Percentiles rank a stretch among this genome's conserved stretches.
These are phyloP conservation scores for Rosa rugosa DNA, from an alignment of 306 rosid species.

Conservation along the genomic window DNA sequence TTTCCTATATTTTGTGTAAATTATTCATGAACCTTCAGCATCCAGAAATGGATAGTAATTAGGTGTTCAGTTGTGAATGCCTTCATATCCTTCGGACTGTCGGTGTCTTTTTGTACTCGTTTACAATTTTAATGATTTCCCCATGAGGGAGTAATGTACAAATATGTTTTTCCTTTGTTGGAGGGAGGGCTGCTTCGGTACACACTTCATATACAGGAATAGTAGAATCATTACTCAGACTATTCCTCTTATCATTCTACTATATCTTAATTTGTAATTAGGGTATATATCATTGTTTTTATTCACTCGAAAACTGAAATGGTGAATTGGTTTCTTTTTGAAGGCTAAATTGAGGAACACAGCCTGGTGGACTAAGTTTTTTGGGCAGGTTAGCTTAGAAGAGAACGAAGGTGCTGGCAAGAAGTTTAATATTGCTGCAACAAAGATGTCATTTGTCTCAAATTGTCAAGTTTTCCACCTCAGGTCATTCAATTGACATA, in stretches of 20 bases:
- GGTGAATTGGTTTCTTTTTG: not conserved
- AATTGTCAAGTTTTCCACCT: conserved; percentile 69
- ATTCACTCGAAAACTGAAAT: not conserved
- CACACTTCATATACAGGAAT: not conserved
- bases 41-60: not conserved
- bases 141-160: not conserved
- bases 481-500: conserved; percentile 50
- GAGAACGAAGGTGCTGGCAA: conserved; percentile 57
- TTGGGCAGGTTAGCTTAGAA: conserved; percentile 54
- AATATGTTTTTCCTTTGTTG: not conserved
- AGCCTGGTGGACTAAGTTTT: conserved; percentile 64
- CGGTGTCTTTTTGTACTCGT: not conserved
- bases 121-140: not conserved
- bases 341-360: conserved; percentile 81
- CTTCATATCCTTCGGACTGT: not conserved
- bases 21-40: not conserved
- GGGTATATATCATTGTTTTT: not conserved
- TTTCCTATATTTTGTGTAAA: not conserved
- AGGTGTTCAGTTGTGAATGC: not conserved
- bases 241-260: not conserved
- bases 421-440: conserved; percentile 57
- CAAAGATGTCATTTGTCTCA: conserved; percentile 49
- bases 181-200: not conserved
- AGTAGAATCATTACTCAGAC: not conserved
- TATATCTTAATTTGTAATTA: not conserved